Evolutionary conservation across 2,329 filamentous ascomycete genomes (phyloP).

Genomic region (Paecilomyces formosus): DNA sequence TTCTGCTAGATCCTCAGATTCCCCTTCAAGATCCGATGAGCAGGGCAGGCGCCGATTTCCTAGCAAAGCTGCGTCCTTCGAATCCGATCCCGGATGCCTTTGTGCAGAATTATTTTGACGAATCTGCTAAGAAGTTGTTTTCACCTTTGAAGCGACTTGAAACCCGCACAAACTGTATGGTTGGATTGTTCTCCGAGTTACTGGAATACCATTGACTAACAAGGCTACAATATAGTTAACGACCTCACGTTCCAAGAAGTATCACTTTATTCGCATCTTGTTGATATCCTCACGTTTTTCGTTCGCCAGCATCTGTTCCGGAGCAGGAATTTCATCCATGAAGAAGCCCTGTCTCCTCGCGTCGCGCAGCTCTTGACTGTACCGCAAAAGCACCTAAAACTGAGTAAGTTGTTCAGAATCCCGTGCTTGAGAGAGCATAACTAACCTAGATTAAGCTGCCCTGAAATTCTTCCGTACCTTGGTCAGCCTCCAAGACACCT

Average conservation of each 20-base stretch:
- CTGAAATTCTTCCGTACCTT: constrained; percentile 90
- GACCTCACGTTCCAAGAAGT: constrained; percentile 75
- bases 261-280: constrained; percentile 81
- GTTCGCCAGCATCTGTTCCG: constrained; percentile 80
- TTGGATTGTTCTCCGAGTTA: background rate
- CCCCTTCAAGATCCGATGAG: constrained; percentile 52
- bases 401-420: constrained; percentile 55
- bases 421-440: background rate
- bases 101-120: constrained; percentile 81
- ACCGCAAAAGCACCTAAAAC: constrained; percentile 83
- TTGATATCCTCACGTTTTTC: constrained; percentile 92
- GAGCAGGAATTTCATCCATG: constrained; percentile 80
- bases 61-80: constrained; percentile 53
- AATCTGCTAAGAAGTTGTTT: constrained; percentile 78
- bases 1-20: constrained; percentile 70
- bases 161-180: constrained; percentile 48
- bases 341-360: constrained; percentile 67
- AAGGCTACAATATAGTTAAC: constrained; percentile 44
- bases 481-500: constrained; percentile 79
- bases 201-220: constrained; percentile 4
- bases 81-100: constrained; percentile 79
- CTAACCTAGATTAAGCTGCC: constrained; percentile 50
- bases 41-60: constrained; percentile 60
- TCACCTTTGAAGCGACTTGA: constrained; percentile 78
- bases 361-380: constrained; percentile 76